These are phyloP conservation scores for Aspergillus caelatus DNA, from an alignment of 2,329 filamentous ascomycete species.

Conservation along the genomic window DNA sequence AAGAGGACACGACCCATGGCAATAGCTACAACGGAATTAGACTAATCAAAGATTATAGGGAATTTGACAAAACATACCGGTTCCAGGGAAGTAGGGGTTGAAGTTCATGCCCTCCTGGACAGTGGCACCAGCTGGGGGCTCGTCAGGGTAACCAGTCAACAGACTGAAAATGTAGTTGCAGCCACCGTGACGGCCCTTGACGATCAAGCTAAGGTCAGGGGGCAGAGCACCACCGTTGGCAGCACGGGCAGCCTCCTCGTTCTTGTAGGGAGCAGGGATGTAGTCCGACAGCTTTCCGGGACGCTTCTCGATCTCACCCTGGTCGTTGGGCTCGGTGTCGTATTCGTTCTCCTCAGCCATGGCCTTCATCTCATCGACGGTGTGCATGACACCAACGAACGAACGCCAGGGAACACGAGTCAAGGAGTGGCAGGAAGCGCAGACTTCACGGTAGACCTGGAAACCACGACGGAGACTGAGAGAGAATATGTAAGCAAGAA, in stretches of 20 bases:
- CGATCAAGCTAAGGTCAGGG: constrained; percentile 94
- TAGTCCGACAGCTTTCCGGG: constrained; percentile 99
- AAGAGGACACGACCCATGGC: constrained; percentile 98
- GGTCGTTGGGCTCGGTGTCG: constrained; percentile 94
- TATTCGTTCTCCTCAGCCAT: constrained; percentile 98
- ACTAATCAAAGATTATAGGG: not conserved
- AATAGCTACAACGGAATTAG: constrained; percentile 58
- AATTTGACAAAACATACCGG: constrained; percentile 57
- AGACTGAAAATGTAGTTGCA: constrained; percentile 98
- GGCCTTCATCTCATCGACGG: constrained; percentile 96
- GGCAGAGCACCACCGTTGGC: constrained; percentile 98
- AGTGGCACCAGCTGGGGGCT: constrained; percentile 84
- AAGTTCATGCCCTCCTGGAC: constrained; percentile 95
- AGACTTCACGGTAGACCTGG: constrained; percentile 99
- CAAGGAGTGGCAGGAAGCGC: constrained; percentile 95
- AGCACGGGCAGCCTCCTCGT: constrained; percentile 96
- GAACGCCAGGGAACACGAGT: constrained; percentile 90
- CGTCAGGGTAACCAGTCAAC: constrained; percentile 95
- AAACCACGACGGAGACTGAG: constrained; percentile 93
- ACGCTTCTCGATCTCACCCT: constrained; percentile 98
- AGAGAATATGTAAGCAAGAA: constrained; percentile 25
- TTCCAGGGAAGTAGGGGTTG: constrained; percentile 99
- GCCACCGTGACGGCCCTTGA: constrained; percentile 96
- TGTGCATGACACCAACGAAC: constrained; percentile 88
- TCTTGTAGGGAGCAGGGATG: constrained; percentile 93